Conservation (phyloP, 352 stramenopile species). For the Globisporangium irregulare region DNA sequence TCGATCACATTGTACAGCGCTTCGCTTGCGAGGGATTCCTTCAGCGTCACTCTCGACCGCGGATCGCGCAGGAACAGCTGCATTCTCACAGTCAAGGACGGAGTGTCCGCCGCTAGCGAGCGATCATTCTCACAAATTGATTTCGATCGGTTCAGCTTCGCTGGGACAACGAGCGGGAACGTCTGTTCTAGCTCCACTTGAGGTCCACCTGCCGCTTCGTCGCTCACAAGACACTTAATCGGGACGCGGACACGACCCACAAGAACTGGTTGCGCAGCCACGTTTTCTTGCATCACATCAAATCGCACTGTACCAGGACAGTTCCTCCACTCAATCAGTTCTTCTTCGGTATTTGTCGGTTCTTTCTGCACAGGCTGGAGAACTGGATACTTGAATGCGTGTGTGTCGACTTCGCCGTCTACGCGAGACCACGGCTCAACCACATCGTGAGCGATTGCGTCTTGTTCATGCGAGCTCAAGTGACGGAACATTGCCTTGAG, state of each 20-base stretch:
- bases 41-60: constrained; percentile 21
- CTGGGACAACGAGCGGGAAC: constrained; percentile 18
- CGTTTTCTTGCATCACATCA: constrained; percentile 31
- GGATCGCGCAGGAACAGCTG: constrained; percentile 30
- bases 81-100: constrained; percentile 25
- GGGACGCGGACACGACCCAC: constrained; percentile 27
- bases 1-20: constrained; percentile 32
- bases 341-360: too few relatives aligned
- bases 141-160: constrained; percentile 1
- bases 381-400: constrained; percentile 34
- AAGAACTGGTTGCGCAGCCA: constrained; percentile 5
- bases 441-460: constrained; percentile 27
- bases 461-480: constrained; percentile 22
- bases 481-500: constrained; percentile 22
- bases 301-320: constrained; percentile 28
- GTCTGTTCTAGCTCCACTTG: constrained; percentile 26
- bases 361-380: constrained; percentile 26
- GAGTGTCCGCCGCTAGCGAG: not conserved
- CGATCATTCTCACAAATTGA: too few relatives aligned
- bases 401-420: constrained; percentile 20
- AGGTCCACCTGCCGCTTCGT: constrained; percentile 20
- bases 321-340: too few relatives aligned
- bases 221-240: constrained; percentile 23
- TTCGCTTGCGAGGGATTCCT: constrained; percentile 31
- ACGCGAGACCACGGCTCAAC: constrained; percentile 28